phyloP scores from a whole-genome alignment of 768 basidiomycete genomes.

The Tulasnella sp. region DNA sequence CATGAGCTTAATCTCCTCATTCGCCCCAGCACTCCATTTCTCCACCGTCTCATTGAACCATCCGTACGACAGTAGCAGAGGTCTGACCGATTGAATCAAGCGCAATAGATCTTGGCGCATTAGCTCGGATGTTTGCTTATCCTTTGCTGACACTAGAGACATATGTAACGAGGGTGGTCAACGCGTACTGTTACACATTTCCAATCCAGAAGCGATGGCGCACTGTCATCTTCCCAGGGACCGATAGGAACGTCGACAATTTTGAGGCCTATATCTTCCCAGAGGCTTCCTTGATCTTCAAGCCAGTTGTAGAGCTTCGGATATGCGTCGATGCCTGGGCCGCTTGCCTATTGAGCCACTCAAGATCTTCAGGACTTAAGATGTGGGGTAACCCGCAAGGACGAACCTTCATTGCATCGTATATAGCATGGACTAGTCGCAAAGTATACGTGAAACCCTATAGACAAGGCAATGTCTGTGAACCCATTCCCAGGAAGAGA shows the following conservation, averaged over 20 bases:
- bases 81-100: slow-evolving; percentile 1
- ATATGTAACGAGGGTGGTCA: background rate
- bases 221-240: slow-evolving; percentile 31
- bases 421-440: background rate
- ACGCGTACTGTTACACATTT: too few relatives aligned
- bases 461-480: background rate
- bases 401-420: slow-evolving; percentile 13
- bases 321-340: background rate
- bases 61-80: slow-evolving; percentile 21
- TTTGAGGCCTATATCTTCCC: slow-evolving; percentile 11
- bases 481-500: background rate
- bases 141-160: background rate
- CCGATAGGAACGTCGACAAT: slow-evolving; percentile 24
- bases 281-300: background rate
- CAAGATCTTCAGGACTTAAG: background rate
- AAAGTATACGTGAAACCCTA: slow-evolving; percentile 7
- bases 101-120: slow-evolving; percentile 11
- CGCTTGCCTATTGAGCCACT: background rate
- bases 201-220: background rate
- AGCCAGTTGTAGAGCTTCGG: background rate
- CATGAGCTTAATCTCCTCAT: background rate
- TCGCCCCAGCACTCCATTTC: background rate
- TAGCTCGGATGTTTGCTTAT: slow-evolving; percentile 10
- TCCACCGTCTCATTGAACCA: slow-evolving; percentile 24
- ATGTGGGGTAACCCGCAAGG: background rate